Evolutionary conservation across 805 yeast genomes (phyloP), one percentile per base, ranked within the genome.

Genomic region (Candida caryicola): DNA sequence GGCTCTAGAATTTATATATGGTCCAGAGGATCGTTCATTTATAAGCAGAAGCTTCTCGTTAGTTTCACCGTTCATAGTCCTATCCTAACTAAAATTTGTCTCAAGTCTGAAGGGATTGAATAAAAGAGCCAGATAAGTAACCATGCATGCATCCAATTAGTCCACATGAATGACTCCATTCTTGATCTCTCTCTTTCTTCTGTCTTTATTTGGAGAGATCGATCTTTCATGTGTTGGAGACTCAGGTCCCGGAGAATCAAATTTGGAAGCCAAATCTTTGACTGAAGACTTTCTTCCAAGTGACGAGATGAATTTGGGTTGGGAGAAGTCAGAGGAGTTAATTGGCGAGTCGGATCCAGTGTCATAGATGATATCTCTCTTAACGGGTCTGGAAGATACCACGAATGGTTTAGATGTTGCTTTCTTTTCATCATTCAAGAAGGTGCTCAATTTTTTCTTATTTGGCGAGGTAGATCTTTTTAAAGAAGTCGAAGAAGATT

Each of bases 391-490:
- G 17, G 61, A 56, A 2, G 64, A 57, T 1, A 59, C 57, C 10
- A 57, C 40, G 7, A 19, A 32, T 9, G 28, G 17, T 12, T n/a
- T 26, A 27, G 34, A 27, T 5, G 38, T n/a, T 8, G 36, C 25
- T 26, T 34, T 40, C 27, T 36, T 37, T 8, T 36, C 47, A 8
- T 38, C 51, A 13, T 21, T 52, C 33, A 49, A 39, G 17, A 41
- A 27, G 4, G 52, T 21, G 29, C 47, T 55, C 31, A 61, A 45
- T 25, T 59, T 60, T 42, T 62, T 65, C 36, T 67, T 69, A 37
- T 60, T 65, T 3, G 73, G 72, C 1, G 73, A 67, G 1, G 57
- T 49, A 1, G 72, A 66, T 41, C 73, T 51, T 37, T 51, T 66
- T 23, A 66, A 57, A 1, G 57, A 36, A 16, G 40, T 44, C 0